Base-by-base conservation (phyloP, 768 basidiomycete genomes). In the Tricholoma matsutake region DNA sequence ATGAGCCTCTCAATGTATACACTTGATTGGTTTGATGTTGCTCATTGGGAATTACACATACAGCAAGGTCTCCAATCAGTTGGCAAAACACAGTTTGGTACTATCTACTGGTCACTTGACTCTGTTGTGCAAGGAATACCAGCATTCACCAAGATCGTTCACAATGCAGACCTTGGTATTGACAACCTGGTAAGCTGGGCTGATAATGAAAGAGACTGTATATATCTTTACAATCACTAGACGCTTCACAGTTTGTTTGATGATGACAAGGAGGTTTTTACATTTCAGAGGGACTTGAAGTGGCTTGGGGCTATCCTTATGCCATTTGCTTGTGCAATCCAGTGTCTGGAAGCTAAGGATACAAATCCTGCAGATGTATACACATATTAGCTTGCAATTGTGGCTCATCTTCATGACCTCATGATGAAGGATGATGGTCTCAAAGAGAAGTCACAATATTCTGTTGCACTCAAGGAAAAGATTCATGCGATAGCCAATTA, bases 41-140 rank as follows among this genome's bases (percentile, higher is more conserved):
- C 65, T 7, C 60, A 64, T 18, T 59, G 63, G 31, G 51, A 64
- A 13, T 14, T 67, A 39, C 54, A 65, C 14, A 67, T 69, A 29
- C n/a, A 22, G 16, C 56, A 58, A 41, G 68, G 68, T 20, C 62
- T 69, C 18, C 60, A 63, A 45, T 61, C 54, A 13, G 61, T 69
- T 57, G 65, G 68, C 4, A 57, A 69, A 51, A 69, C 68, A 35
- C 39, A 57, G 11, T 69, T 69, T 43, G 62, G 41, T 3, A 65
- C 66, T 1, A 59, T 68, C 25, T 68, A 64, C 55, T 62, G 62
- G 61, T 69, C 61, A 29, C 56, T 59, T 11, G 35, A 63, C 14
- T 68, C 68, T 22, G 39, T 69, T 13, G 22, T 68, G 37, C 56
- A 51, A 13, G 65, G 64, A 32, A 61, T 61, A 31, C 60, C 65